Base-by-base conservation (phyloP, 2,329 filamentous ascomycete species). In the Alternaria atra region DNA sequence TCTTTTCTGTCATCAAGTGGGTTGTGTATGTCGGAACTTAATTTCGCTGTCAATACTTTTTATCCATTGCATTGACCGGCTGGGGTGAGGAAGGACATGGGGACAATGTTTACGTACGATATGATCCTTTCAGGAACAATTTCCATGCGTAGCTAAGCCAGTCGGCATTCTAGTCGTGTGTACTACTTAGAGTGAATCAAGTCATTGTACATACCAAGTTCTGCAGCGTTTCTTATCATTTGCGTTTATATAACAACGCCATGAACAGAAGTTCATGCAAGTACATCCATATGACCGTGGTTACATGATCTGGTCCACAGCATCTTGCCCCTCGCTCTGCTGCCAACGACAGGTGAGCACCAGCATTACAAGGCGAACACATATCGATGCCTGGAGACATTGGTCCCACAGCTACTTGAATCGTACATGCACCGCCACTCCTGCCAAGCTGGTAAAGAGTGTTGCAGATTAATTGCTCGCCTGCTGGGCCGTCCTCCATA, bases 1-100 rank as follows among this genome's bases (percentile, higher is more conserved):
- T 55, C 34, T 44, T 52, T 64, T 60, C 42, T 53, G 37, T 61
- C 55, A 47, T 34, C 47, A 43, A 53, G 25, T 47, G 17, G 60
- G 50, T 37, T 53, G 23, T 68, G 53, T 30, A 30, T 60, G 64
- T 47, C 34, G 50, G 58, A 43, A 39, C 50, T 55, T 68, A 69
- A 71, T 71, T 59, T 71, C 67, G 60, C 60, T 70, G 68, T 70
- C 60, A 61, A 72, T 71, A 72, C 61, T 70, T 69, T 13, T 59
- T 63, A 23, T 42, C 29, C 44, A 60, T 58, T 66, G 64, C 67
- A 69, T 70, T 67, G 67, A 71, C 52, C 40, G 35, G 60, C 57
- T 44, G 53, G 23, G 25, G 37, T 25, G 27, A 30, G 10, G 27
- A 29, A 51, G 57, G 60, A 30, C 29, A 32, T 48, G 51, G 46